Base-by-base conservation (phyloP, 2,329 filamentous ascomycete genomes). In the Hypoxylon rubiginosum region DNA sequence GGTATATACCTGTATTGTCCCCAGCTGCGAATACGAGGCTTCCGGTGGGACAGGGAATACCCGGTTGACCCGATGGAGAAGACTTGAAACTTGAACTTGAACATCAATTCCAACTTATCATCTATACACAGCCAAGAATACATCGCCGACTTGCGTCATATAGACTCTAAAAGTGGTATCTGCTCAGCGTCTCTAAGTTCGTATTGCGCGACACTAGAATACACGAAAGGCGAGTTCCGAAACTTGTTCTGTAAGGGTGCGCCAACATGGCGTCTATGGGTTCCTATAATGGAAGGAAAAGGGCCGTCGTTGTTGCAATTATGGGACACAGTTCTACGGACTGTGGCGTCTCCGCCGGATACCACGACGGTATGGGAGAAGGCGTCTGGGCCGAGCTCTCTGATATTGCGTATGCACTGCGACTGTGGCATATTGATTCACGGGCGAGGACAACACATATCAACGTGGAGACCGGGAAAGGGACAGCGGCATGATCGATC, bases 21-120 rank as follows among this genome's bases (percentile, higher is more conserved):
- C 58, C 36, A 30, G 50, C 41, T 53, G 10, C 36, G 19, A 63
- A 61, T 61, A 68, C 66, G 62, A 68, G 36, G 56, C 51, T 57
- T 59, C 21, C 45, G 17, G 62, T 60, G 58, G 51, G 58, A 51
- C n/a, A n/a, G n/a, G n/a, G n/a, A 62, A 21, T n/a, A n/a, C n/a
- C 49, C 36, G 24, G 50, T 19, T n/a, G 28, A 24, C 43, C 66
- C 49, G 17, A 36, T 30, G 39, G 41, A 39, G 19, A 43, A 36
- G 21, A 15, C 13, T n/a, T n/a, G n/a, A n/a, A 32, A 32, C 26
- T 41, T 10, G 6, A 50, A 41, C 28, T 21, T 54, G 26, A 32
- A 45, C 26, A 57, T 32, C n/a, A 48, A 26, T 53, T 50, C 34
- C 48, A 49, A 21, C 19, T 28, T 41, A 51, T 49, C 36, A 21